Percentiles rank a stretch among this genome's conserved stretches.
These are phyloP conservation scores for Sporothrix variecibatus DNA, from an alignment of 2,329 filamentous ascomycete genomes.

Conservation along the genomic window DNA sequence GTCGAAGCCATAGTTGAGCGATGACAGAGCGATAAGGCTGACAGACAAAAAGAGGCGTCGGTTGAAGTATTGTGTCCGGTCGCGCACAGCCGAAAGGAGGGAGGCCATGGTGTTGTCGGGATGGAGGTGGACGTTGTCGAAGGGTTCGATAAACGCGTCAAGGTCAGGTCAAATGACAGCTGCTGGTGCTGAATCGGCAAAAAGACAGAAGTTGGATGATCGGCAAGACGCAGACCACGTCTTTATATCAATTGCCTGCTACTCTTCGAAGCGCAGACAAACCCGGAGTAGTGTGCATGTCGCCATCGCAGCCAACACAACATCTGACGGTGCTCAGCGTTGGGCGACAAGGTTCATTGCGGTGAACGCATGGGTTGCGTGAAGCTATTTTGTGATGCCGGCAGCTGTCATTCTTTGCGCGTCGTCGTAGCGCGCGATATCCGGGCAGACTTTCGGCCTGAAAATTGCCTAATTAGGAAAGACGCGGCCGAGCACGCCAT, in stretches of 20 bases:
- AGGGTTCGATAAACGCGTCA: neutral
- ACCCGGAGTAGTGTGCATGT: neutral
- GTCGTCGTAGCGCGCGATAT: neutral
- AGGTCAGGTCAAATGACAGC: neutral
- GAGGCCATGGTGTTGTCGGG: neutral
- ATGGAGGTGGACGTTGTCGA: neutral
- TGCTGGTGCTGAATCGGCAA: neutral
- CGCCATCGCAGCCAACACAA: neutral
- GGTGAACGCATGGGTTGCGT: neutral
- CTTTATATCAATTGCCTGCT: neutral
- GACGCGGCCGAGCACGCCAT: neutral
- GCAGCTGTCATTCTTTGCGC: neutral
- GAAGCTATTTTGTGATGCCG: neutral
- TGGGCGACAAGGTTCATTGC: neutral
- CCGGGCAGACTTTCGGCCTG: neutral
- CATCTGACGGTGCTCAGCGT: neutral
- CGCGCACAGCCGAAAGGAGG: neutral
- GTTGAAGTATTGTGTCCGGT: constrained; percentile 27
- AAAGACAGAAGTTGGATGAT: neutral
- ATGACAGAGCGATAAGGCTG: constrained; percentile 39
- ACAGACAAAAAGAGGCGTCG: constrained; percentile 30
- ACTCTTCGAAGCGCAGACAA: neutral
- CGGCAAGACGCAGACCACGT: neutral
- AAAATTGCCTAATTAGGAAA: neutral
- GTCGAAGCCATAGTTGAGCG: constrained; percentile 46